Conservation (phyloP, 31 red algal genomes). For the Bonnemaisonia californica region DNA sequence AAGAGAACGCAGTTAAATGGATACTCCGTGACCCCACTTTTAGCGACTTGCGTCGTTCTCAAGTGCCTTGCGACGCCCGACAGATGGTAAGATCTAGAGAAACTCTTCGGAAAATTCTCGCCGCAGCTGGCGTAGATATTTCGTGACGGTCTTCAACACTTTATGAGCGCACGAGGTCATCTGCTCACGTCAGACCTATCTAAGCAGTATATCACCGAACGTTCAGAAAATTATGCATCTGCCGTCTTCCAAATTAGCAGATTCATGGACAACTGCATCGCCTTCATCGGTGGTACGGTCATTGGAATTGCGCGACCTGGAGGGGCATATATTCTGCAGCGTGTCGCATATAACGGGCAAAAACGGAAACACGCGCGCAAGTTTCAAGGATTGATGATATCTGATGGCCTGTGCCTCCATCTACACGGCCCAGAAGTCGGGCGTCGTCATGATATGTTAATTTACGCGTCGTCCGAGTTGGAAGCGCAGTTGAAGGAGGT, state of each 20-base stretch:
- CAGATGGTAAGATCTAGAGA: constrained; percentile 25
- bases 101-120: constrained; percentile 16
- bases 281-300: constrained; percentile 19
- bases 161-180: neutral
- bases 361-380: constrained; percentile 32
- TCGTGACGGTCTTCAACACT: neutral
- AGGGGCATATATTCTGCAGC: neutral
- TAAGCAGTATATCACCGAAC: neutral
- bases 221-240: neutral
- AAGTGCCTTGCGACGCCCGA: constrained; percentile 8
- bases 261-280: neutral
- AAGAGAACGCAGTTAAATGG: constrained; percentile 2
- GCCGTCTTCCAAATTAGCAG: neutral
- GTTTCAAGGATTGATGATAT: constrained; percentile 4
- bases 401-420: constrained; percentile 17
- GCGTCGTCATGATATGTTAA: constrained; percentile 25
- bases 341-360: constrained; percentile 19
- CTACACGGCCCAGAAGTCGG: constrained; percentile 7
- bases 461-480: constrained; percentile 3
- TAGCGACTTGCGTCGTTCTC: constrained; percentile 25
- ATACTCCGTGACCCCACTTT: neutral
- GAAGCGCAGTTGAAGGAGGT: constrained; percentile 1
- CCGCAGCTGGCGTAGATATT: constrained; percentile 14
- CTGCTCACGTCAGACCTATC: neutral
- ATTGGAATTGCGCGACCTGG: constrained; percentile 6